phyloP scores from a whole-genome alignment of 768 basidiomycete species.

The Mycena chlorophos region DNA sequence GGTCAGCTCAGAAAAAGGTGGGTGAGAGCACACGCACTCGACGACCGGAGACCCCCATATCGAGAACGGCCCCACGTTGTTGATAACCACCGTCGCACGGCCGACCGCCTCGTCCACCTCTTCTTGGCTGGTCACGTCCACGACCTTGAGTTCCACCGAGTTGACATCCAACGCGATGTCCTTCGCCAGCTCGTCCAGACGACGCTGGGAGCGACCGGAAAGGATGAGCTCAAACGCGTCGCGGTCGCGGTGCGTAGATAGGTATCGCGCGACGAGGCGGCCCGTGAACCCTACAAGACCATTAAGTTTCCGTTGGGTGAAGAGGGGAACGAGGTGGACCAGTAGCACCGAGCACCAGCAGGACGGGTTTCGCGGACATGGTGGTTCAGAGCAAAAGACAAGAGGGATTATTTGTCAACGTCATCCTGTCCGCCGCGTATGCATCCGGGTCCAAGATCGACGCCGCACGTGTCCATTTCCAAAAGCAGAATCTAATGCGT shows the following conservation, averaged over 20 bases:
- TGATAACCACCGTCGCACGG: constrained; percentile 67
- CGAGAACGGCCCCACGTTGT: constrained; percentile 76
- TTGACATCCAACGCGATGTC: constrained; percentile 46
- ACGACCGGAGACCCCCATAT: constrained; percentile 69
- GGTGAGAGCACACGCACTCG: constrained; percentile 37
- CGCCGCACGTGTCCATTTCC: too few species aligned
- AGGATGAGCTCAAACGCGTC: constrained; percentile 63
- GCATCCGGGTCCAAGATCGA: too few species aligned
- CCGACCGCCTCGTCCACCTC: constrained; percentile 61
- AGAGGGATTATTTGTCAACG: background rate
- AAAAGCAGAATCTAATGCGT: too few species aligned
- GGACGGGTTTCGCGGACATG: constrained; percentile 43
- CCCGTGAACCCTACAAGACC: constrained; percentile 62
- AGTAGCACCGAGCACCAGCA: constrained; percentile 74
- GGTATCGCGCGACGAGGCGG: constrained; percentile 64
- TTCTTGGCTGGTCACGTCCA: constrained; percentile 58
- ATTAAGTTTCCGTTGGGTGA: background rate
- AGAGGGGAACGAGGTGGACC: constrained; percentile 26
- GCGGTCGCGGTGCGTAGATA: constrained; percentile 62
- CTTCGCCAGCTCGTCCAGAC: constrained; percentile 53
- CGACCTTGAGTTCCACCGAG: constrained; percentile 47
- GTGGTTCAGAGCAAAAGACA: background rate
- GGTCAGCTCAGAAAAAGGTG: background rate
- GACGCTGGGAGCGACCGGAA: constrained; percentile 66
- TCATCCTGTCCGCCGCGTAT: too few species aligned